Base-by-base conservation (phyloP, 495 filamentous ascomycete species). In the Penicillium macrosclerotiorum region DNA sequence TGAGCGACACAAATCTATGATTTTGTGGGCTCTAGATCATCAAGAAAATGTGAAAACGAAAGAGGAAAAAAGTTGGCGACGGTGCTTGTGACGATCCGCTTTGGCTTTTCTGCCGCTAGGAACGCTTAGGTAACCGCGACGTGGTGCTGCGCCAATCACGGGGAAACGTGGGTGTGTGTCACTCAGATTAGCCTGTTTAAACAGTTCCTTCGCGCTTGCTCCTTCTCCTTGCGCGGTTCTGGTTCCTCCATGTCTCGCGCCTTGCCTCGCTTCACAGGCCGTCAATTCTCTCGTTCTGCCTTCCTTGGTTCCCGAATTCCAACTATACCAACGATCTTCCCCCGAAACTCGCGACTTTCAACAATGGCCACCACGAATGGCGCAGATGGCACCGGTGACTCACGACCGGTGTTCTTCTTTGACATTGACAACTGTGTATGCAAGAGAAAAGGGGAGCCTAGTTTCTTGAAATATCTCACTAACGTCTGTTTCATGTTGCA, bases 361-460 rank as follows among this genome's bases (percentile, higher is more conserved):
- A 51, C 47, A 47, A 57, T 57, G 38, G 63, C 65, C 49, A 41
- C 64, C 13, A 50, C 49, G 27, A 53, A 51, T 27, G 48, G 48
- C 24, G 35, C 54, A 17, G 56, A 47, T 30, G 43, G 50, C 35
- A 52, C 43, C 22, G n/a, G 45, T 47, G 69, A 75, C 51, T 48
- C 64, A 41, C 63, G 81, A 33, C 79, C 82, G 0, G 74, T 89
- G 4, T 86, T 91, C 69, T 92, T 90, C 65, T 89, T 90, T 52
- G 94, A 99, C 59, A 96, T 99, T 62, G 94, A 99, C 77, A 99
- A 99, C 57, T 97, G 94, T 69, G 83, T 86, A 74, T 50, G 80
- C 77, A 13, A 16, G 17, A 37, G 41, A 11, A 25, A 6, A 49
- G n/a, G n/a, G 8, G 17, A 9, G 13, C 8, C 30, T 9, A 6